Percentiles rank a stretch among this genome's conserved stretches.
These are phyloP conservation scores for Skeletonema grethae DNA, from an alignment of 108 stramenopile species.

Conservation along the genomic window DNA sequence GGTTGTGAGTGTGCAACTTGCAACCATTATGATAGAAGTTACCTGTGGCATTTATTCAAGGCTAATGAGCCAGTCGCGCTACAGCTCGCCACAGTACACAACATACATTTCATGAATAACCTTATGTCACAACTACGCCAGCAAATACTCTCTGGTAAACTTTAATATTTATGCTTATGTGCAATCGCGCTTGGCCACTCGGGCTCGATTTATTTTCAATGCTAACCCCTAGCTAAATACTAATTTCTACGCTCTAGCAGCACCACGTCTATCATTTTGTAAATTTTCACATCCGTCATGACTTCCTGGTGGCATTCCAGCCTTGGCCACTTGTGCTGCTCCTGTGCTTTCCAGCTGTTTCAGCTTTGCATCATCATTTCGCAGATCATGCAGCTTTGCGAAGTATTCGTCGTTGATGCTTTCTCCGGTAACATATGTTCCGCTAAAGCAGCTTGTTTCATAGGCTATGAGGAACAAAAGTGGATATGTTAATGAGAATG, in stretches of 20 bases:
- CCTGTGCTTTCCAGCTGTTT: conserved; percentile 22
- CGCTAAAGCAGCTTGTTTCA: conserved; percentile 97
- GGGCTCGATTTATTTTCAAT: neutral
- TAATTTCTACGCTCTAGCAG: neutral
- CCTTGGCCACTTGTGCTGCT: neutral
- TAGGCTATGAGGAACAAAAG: conserved; percentile 49
- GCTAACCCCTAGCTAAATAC: neutral
- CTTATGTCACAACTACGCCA: conserved; percentile 48
- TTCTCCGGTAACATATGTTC: conserved; percentile 92
- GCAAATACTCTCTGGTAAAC: conserved; percentile 44
- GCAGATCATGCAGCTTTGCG: conserved; percentile 62
- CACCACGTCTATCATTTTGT: conserved; percentile 63
- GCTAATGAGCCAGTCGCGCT: conserved; percentile 48
- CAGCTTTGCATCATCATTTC: conserved; percentile 81
- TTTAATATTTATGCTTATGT: conserved; percentile 27
- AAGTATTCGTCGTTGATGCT: conserved; percentile 82
- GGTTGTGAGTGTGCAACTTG: conserved; percentile 52
- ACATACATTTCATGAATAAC: conserved; percentile 60
- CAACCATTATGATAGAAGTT: conserved; percentile 49
- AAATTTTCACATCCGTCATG: conserved; percentile 81
- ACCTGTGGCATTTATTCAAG: conserved; percentile 60
- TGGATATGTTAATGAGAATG: conserved; percentile 4
- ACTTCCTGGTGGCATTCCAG: conserved; percentile 53
- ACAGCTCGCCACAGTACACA: conserved; percentile 50
- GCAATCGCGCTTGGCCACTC: neutral